Percentiles rank a stretch among this genome's conserved stretches.
Evolutionary conservation across 2,329 filamentous ascomycete genomes (phyloP).

Genomic region (Aspergillus sp.): DNA sequence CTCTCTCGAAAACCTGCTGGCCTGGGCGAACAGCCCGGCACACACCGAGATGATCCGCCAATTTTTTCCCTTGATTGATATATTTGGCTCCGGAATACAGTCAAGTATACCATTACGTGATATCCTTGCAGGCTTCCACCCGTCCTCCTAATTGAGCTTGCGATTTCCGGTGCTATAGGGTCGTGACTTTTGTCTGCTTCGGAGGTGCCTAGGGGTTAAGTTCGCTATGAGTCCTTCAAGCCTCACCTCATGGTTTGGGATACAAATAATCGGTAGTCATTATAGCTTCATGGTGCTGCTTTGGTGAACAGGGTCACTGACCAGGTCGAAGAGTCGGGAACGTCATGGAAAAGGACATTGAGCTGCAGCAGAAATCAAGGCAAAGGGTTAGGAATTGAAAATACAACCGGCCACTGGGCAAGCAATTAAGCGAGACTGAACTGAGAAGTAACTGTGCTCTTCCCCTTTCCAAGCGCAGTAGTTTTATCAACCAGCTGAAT

Average conservation of each 20-base stretch:
- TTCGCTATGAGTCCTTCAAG: background rate
- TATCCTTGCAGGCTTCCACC: background rate
- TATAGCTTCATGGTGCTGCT: background rate
- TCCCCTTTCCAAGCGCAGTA: background rate
- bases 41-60: background rate
- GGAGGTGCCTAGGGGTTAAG: background rate
- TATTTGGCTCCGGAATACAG: background rate
- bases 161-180: background rate
- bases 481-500: background rate
- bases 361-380: background rate
- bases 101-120: background rate
- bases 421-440: too few relatives aligned
- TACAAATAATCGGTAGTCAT: background rate
- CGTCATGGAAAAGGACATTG: background rate
- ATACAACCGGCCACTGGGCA: too few relatives aligned
- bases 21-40: background rate
- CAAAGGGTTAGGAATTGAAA: background rate
- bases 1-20: background rate
- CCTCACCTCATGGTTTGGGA: background rate
- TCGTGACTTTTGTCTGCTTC: background rate
- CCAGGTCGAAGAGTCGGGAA: background rate
- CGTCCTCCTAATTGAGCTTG: background rate
- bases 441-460: too few relatives aligned
- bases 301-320: background rate
- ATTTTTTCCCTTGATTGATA: slow-evolving; percentile 2